phyloP scores from a whole-genome alignment of 179 eudicot genomes.

The Sideroxylon spinosum region DNA sequence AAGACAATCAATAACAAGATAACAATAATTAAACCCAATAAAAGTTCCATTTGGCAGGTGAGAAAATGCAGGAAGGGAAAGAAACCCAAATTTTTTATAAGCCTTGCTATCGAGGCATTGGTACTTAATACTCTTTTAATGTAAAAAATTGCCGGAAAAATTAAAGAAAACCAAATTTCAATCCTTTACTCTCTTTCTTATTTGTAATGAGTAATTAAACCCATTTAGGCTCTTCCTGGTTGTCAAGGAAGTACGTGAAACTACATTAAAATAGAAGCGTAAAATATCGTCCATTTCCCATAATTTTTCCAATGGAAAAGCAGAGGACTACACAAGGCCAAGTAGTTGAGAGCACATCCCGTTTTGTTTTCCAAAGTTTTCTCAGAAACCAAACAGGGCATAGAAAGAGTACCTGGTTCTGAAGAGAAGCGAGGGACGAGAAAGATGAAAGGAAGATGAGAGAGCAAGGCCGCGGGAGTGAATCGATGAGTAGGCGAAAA shows the following conservation, averaged over 20 bases:
- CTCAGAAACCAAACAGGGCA: neutral
- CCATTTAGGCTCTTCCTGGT: no score
- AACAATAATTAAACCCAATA: neutral
- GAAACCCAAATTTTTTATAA: neutral
- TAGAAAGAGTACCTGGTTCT: neutral
- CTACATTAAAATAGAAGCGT: neutral
- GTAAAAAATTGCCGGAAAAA: no score
- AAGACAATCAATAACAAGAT: neutral
- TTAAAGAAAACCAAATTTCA: no score
- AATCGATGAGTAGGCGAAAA: conserved; percentile 3
- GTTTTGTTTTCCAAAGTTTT: neutral
- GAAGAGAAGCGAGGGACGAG: conserved; percentile 11
- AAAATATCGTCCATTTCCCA: neutral
- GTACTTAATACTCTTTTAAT: no score
- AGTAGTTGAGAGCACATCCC: neutral
- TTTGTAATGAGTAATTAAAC: no score
- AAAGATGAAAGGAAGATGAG: neutral
- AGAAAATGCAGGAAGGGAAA: neutral
- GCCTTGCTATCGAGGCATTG: no score
- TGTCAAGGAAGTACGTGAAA: neutral
- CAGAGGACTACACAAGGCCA: neutral
- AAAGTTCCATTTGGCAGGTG: neutral
- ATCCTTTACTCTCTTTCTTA: no score
- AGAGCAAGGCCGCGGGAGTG: conserved; percentile 16
- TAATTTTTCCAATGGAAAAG: neutral